Base-by-base conservation (phyloP, 2,329 filamentous ascomycete species). In the Didymella pinodella region DNA sequence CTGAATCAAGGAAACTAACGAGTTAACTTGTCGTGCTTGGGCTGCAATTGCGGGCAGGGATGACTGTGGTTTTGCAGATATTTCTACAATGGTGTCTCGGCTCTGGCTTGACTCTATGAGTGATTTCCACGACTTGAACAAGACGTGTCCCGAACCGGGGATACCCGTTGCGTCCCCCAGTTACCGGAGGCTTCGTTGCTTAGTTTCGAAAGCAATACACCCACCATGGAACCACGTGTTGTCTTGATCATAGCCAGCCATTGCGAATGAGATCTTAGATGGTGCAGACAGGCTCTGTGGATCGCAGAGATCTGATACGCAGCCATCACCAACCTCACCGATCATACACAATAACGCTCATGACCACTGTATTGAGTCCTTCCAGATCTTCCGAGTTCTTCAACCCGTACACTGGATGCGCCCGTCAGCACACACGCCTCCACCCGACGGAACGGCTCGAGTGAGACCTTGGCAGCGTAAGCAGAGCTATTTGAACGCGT, bases 381-480 rank as follows among this genome's bases (percentile, higher is more conserved):
- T 44, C 41, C 14, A 44, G 22, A 44, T 16, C 5, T 26, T 41
- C 34, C 7, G 47, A 47, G 3, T 26, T 18, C 3, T 36, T 20
- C 41, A 29, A 29, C 40, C 20, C 6, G 16, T 7, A 46, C 32
- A 28, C 26, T 11, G 16, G 22, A 38, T 11, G 43, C 34, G 25
- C 25, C 45, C 26, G 46, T 52, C 22, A 47, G 29, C 32, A 45
- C 32, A 22, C 28, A 38, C 45, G 10, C 20, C 44, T 32, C 41
- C 22, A 36, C 36, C 57, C 57, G 29, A 25, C 14, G 34, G 47
- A 31, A 36, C 28, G 57, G 52, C 22, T 48, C 34, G 20, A 51
- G n/a, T 36, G 25, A 38, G 25, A 25, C 20, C 62, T 62, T 59
- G 63, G 65, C 65, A 55, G 60, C 50, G 62, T 63, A 50, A 69